Base-by-base conservation (phyloP, 78 protist species). In the Ministeria vibrans region DNA sequence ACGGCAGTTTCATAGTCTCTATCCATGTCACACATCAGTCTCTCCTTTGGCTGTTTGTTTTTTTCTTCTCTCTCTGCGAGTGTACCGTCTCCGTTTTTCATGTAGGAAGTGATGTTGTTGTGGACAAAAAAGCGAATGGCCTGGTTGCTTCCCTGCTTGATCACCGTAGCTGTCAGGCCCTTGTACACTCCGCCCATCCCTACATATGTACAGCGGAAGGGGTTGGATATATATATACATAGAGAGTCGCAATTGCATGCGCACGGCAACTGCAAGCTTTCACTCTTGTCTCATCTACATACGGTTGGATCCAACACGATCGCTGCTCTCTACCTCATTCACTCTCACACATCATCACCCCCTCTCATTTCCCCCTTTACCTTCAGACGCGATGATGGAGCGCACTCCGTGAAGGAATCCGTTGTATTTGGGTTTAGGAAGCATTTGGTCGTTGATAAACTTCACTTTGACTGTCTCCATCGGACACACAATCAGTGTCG, bases 61-160 rank as follows among this genome's bases (percentile, higher is more conserved):
- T n/a, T n/a, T n/a, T n/a, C n/a, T n/a, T n/a, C n/a, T n/a, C n/a
- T n/a, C n/a, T n/a, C n/a, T n/a, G n/a, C n/a, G n/a, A n/a, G 7
- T 46, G 44, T 30, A 6, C 36, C 41, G 32, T 70, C 53, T 46
- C 38, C 77, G 62, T 42, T 27, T 13, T 13, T 1, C 59, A 49
- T 11, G 34, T 7, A 49, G 30, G 4, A 0, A 25, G 6, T 11
- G 32, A 75, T 36, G 66, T 75, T 3, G 32, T 69, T 62, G 85
- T 61, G 59, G n/a, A 82, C 78, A 4, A 66, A 22, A 80, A 74
- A 83, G 41, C 86, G 79, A 6, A 73, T 63, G 41, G 66, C 81
- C 75, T 83, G 86, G 61, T 83, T 83, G 27, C 69, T 61, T 23
- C 76, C 79, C 75, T 83, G 85, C 85, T 81, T 81, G 51, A 83